Evolutionary conservation across 345 rosid species (phyloP).

Genomic region (Salix arbutifolia): DNA sequence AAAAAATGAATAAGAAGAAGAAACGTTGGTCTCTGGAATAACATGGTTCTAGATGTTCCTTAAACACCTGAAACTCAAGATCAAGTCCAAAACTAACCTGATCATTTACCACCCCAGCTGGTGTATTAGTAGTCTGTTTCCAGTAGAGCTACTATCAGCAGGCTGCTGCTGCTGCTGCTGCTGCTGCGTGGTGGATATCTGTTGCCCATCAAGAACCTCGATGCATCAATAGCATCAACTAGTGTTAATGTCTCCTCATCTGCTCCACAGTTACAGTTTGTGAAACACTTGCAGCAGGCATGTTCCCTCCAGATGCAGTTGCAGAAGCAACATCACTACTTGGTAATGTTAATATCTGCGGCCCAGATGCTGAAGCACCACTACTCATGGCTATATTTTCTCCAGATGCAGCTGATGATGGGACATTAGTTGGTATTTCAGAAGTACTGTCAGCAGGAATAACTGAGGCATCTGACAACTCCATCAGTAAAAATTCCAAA

Average conservation of each 20-base stretch:
- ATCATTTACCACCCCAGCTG: conserved; percentile 16
- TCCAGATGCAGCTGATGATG: conserved; percentile 17
- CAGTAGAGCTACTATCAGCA: conserved; percentile 12
- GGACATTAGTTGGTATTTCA: conserved; percentile 14
- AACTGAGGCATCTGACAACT: conserved; percentile 34
- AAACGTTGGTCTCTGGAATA: not conserved
- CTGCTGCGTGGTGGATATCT: conserved; percentile 17
- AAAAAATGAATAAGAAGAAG: too few relatives aligned
- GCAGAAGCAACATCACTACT: conserved; percentile 9
- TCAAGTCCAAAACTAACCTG: conserved; percentile 34
- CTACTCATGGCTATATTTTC: conserved; percentile 3
- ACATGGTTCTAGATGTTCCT: not conserved
- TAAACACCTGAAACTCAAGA: conserved; percentile 2
- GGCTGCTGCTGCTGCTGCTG: conserved; percentile 21
- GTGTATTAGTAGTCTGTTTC: conserved; percentile 18
- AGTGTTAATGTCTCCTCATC: conserved; percentile 7
- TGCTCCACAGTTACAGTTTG: conserved; percentile 15
- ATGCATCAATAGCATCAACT: conserved; percentile 2
- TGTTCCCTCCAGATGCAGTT: conserved; percentile 19
- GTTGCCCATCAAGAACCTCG: conserved; percentile 13
- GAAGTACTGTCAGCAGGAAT: conserved; percentile 12
- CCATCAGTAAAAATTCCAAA: conserved; percentile 57
- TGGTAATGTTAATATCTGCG: conserved; percentile 13
- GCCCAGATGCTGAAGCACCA: conserved; percentile 11
- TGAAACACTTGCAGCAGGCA: conserved; percentile 7